Evolutionary conservation across 257 asterid genomes (phyloP).

Genomic region (Osmanthus fragrans): DNA sequence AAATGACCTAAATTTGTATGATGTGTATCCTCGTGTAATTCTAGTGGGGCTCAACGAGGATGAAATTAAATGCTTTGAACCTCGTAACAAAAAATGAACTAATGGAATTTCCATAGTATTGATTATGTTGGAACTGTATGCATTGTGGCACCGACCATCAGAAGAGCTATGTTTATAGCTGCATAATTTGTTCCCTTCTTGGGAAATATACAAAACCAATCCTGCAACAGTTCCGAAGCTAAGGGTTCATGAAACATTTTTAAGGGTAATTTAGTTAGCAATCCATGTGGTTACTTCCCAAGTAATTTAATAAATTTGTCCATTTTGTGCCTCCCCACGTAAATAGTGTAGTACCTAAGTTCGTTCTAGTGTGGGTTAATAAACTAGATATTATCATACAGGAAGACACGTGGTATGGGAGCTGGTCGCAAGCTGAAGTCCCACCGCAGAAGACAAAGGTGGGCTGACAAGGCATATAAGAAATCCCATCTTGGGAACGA

Average conservation of each 20-base stretch:
- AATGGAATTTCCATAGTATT: not conserved
- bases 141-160: not conserved
- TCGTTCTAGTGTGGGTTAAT: not conserved
- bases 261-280: not conserved
- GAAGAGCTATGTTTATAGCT: not conserved
- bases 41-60: not conserved
- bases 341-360: not conserved
- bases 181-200: not conserved
- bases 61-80: not conserved
- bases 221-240: not conserved
- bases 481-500: conserved; percentile 64
- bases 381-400: conserved; percentile 10
- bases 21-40: not conserved
- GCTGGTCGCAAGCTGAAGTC: conserved; percentile 69
- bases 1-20: not conserved
- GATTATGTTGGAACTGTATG: not conserved
- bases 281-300: not conserved
- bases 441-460: conserved; percentile 54
- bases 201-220: not conserved
- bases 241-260: not conserved
- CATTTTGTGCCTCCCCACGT: not conserved
- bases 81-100: not conserved
- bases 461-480: conserved; percentile 63
- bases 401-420: conserved; percentile 71
- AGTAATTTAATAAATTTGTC: not conserved